These are phyloP conservation scores for Pichia californica DNA, from an alignment of 805 yeast species.

Conservation along the genomic window DNA sequence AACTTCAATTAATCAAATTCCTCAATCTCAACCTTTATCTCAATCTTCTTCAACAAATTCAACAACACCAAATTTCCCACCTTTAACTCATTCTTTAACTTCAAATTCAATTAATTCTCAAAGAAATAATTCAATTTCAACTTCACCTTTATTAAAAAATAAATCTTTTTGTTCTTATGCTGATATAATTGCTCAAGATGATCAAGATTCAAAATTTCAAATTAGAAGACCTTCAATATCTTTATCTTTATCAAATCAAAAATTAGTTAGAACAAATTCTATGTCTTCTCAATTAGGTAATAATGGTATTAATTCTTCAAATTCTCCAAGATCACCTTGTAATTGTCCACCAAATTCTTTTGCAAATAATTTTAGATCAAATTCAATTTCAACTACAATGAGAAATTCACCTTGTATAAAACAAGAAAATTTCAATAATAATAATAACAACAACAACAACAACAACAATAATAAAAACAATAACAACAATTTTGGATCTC, in stretches of 20 bases:
- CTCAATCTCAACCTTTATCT: conserved; percentile 8
- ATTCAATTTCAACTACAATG: not conserved
- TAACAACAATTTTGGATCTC: no score
- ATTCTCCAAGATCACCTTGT: conserved; percentile 16
- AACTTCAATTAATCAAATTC: not conserved
- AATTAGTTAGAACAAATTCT: conserved; percentile 26
- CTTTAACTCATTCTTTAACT: conserved; percentile 4
- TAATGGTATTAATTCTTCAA: conserved; percentile 12
- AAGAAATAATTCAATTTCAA: conserved; percentile 1
- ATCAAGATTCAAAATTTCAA: conserved; percentile 31
- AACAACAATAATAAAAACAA: no score
- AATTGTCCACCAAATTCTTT: not conserved
- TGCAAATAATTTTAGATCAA: conserved; percentile 3
- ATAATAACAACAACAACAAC: no score
- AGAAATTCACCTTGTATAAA: no score
- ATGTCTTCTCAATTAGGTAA: not conserved
- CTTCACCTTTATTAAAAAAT: conserved; percentile 19
- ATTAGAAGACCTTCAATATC: conserved; percentile 57
- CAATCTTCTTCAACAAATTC: conserved; percentile 4
- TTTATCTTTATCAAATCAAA: conserved; percentile 33
- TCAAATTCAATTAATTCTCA: conserved; percentile 2
- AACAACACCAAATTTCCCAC: conserved; percentile 5
- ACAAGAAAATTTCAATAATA: no score
- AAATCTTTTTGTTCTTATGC: conserved; percentile 68
- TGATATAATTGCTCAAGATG: conserved; percentile 68